phyloP scores from a whole-genome alignment of 2,329 filamentous ascomycete genomes.

The Epichloe gansuensis region DNA sequence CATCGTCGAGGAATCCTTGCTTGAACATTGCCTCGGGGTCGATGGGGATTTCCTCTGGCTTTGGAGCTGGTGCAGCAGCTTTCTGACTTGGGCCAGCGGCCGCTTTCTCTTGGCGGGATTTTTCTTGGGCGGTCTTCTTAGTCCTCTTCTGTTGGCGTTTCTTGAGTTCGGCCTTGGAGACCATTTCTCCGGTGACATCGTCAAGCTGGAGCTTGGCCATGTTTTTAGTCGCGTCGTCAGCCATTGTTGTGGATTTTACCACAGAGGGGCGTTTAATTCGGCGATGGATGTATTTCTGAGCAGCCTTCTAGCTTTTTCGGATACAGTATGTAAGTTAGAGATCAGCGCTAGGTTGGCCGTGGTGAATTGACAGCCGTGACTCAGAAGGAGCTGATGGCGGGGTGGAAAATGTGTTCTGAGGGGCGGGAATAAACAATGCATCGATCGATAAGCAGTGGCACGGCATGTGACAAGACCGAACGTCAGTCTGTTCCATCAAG shows the following conservation, averaged over 20 bases:
- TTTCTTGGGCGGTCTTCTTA: conserved; percentile 42
- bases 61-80: conserved; percentile 9
- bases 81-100: conserved; percentile 42
- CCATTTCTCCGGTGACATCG: conserved; percentile 51
- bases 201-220: conserved; percentile 47
- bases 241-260: conserved; percentile 23
- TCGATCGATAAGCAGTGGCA: background rate
- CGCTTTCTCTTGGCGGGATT: conserved; percentile 76
- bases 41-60: conserved; percentile 23
- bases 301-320: background rate
- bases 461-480: background rate
- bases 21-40: conserved; percentile 64
- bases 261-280: background rate
- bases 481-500: background rate
- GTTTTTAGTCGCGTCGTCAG: conserved; percentile 32
- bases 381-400: background rate
- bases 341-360: background rate
- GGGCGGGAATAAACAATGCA: background rate
- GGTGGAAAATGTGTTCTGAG: background rate
- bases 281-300: background rate
- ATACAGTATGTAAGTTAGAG: background rate
- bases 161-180: conserved; percentile 49
- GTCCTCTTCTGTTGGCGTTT: conserved; percentile 44
- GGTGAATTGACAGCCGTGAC: background rate
- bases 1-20: conserved; percentile 59